These are phyloP conservation scores for Lophiostoma macrostomum DNA, from an alignment of 495 filamentous ascomycete species.

Conservation along the genomic window DNA sequence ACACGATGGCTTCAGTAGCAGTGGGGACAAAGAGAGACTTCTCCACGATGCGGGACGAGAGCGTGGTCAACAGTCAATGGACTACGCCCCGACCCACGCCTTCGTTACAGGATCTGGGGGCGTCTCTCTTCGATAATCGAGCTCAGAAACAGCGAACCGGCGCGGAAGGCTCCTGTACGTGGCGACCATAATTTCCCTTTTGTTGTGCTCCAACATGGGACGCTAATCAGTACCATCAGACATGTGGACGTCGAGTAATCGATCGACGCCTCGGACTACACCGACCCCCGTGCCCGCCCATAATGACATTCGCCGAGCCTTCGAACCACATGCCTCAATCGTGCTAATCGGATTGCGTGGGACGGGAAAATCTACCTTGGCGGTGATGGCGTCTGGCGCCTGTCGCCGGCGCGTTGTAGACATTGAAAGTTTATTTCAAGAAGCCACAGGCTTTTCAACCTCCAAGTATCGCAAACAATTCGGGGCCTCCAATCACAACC, in stretches of 20 bases:
- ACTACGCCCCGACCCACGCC: background rate
- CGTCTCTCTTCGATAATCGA: background rate
- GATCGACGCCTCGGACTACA: conserved; percentile 11
- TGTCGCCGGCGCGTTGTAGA: conserved; percentile 69
- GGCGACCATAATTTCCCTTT: too few relatives aligned
- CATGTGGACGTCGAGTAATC: background rate
- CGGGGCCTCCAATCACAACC: conserved; percentile 58
- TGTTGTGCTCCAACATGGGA: too few relatives aligned
- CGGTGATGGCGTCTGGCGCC: conserved; percentile 71
- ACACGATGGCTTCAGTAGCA: conserved; percentile 16
- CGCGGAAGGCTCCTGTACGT: conserved; percentile 8
- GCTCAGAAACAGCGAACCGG: background rate
- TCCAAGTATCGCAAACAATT: conserved; percentile 59
- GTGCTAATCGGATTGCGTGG: conserved; percentile 73
- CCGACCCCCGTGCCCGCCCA: conserved; percentile 10
- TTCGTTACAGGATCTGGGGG: background rate
- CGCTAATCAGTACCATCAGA: background rate
- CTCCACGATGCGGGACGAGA: conserved; percentile 3
- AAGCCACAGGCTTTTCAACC: conserved; percentile 60
- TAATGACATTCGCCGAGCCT: conserved; percentile 32
- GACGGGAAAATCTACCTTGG: conserved; percentile 72
- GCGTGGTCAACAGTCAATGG: background rate
- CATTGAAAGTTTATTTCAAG: conserved; percentile 67
- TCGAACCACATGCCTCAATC: conserved; percentile 63
- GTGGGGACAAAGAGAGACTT: conserved; percentile 26